phyloP scores from a whole-genome alignment of 2,329 filamentous ascomycete genomes.

The Monosporascus sp. region DNA sequence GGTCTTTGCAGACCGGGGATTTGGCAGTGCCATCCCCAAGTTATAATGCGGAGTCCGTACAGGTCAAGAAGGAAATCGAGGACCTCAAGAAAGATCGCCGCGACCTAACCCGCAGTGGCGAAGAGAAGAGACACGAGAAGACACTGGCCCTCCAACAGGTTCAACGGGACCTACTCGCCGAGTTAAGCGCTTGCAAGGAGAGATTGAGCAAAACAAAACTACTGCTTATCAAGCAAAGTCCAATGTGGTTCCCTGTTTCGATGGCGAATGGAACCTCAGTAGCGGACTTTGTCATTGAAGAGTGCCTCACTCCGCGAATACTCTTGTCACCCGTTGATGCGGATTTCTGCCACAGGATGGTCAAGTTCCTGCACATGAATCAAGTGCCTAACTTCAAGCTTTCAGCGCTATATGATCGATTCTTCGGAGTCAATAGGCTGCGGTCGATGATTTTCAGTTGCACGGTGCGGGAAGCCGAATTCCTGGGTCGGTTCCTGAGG shows the following conservation, averaged over 20 bases:
- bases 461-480: slow-evolving; percentile 85
- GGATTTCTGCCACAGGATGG: slow-evolving; percentile 79
- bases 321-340: slow-evolving; percentile 81
- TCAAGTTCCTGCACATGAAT: slow-evolving; percentile 80
- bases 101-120: slow-evolving; percentile 63
- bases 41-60: slow-evolving; percentile 71
- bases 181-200: slow-evolving; percentile 65
- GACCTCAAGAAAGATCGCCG: slow-evolving; percentile 65
- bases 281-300: slow-evolving; percentile 75
- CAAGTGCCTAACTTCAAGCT: slow-evolving; percentile 84
- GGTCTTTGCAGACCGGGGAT: slow-evolving; percentile 81
- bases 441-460: slow-evolving; percentile 81
- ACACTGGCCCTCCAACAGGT: slow-evolving; percentile 65
- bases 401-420: slow-evolving; percentile 72
- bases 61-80: slow-evolving; percentile 60
- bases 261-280: slow-evolving; percentile 59
- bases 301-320: slow-evolving; percentile 86
- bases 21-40: slow-evolving; percentile 69
- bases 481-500: slow-evolving; percentile 85
- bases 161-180: slow-evolving; percentile 64
- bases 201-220: slow-evolving; percentile 62
- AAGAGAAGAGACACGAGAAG: slow-evolving; percentile 62
- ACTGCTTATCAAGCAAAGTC: slow-evolving; percentile 65
- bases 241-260: slow-evolving; percentile 64
- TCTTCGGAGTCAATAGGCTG: slow-evolving; percentile 79